A percentile compares a stretch with the other conserved stretches of the same genome.
Evolutionary conservation across 2,329 filamentous ascomycete genomes (phyloP).

Genomic region (Scytalidium lignicola): DNA sequence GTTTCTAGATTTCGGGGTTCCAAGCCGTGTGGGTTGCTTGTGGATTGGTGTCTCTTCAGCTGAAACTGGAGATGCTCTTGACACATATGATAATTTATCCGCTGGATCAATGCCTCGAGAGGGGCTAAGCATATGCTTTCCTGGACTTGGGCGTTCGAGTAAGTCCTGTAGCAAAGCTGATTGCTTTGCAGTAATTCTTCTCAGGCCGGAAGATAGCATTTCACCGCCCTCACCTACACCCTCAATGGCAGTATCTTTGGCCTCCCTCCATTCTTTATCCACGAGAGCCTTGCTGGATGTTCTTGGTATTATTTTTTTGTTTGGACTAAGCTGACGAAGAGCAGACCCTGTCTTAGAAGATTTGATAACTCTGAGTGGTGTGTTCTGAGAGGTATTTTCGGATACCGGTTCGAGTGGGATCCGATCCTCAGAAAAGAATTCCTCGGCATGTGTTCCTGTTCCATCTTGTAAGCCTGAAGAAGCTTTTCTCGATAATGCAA

Average conservation of each 20-base stretch:
- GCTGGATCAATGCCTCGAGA: not conserved
- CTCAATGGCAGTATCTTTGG: conserved; percentile 11
- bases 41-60: not conserved
- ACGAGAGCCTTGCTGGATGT: conserved; percentile 10
- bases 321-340: conserved; percentile 22
- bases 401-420: not conserved
- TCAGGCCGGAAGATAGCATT: not conserved
- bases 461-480: not conserved
- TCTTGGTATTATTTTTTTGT: conserved; percentile 19
- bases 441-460: not conserved
- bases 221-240: conserved; percentile 22
- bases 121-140: conserved; percentile 11
- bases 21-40: not conserved
- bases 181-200: not conserved
- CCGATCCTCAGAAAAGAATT: conserved; percentile 1
- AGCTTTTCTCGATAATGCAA: not conserved
- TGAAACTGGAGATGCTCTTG: not conserved
- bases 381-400: not conserved
- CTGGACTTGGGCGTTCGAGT: conserved; percentile 19
- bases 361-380: not conserved
- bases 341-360: not conserved
- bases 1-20: not conserved
- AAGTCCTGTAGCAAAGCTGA: conserved; percentile 11
- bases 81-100: not conserved
- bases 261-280: conserved; percentile 13